These are phyloP conservation scores for Claviceps arundinis DNA, from an alignment of 2,329 filamentous ascomycete genomes.

Conservation along the genomic window DNA sequence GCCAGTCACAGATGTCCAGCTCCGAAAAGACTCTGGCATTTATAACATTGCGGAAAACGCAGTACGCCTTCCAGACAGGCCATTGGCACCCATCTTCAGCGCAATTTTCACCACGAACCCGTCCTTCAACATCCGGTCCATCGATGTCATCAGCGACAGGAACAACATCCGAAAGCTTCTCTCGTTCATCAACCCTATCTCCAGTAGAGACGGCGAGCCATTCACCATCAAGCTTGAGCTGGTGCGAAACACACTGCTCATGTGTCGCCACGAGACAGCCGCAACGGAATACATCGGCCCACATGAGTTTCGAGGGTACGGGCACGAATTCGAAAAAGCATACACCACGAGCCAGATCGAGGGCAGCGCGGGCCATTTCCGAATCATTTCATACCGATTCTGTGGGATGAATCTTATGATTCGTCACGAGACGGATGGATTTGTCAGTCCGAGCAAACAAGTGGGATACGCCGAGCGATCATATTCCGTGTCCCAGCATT, in stretches of 20 bases:
- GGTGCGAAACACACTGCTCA: conserved; percentile 22
- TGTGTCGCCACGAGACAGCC: conserved; percentile 21
- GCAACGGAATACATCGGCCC: conserved; percentile 17
- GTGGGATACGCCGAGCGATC: conserved; percentile 12
- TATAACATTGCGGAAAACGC: conserved; percentile 33
- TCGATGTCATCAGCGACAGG: conserved; percentile 31
- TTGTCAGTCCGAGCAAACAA: conserved; percentile 10
- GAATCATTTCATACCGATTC: conserved; percentile 31
- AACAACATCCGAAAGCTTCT: conserved; percentile 37
- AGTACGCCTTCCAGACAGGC: conserved; percentile 26
- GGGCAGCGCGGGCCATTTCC: conserved; percentile 29
- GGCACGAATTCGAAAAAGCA: conserved; percentile 31
- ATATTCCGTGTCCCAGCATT: conserved; percentile 14
- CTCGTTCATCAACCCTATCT: conserved; percentile 23
- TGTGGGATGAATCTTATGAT: conserved; percentile 26
- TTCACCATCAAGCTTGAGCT: conserved; percentile 31
- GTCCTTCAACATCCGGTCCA: conserved; percentile 21
- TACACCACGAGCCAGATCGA: conserved; percentile 23
- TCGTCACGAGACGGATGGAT: conserved; percentile 31
- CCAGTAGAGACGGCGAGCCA: conserved; percentile 10
- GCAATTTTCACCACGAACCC: conserved; percentile 25
- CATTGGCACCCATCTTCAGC: conserved; percentile 34
- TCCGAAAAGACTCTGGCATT: conserved; percentile 25
- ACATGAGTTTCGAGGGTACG: conserved; percentile 26
- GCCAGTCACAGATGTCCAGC: conserved; percentile 9